These are phyloP conservation scores for Cytospora piceae DNA, from an alignment of 2,329 filamentous ascomycete species.

Conservation along the genomic window DNA sequence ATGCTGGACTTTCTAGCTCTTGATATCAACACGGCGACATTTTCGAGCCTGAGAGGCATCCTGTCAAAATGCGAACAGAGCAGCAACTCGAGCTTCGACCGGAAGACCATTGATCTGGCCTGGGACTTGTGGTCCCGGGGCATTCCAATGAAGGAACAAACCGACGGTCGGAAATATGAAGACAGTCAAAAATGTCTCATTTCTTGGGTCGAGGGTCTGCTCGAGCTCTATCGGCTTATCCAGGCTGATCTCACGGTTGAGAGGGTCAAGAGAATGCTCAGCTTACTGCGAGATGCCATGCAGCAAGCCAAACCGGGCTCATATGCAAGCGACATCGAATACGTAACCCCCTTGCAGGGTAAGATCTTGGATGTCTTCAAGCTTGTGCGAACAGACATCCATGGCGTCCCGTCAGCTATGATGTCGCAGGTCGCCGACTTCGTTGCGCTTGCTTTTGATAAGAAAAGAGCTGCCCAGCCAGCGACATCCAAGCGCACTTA, in stretches of 20 bases:
- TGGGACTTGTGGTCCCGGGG: constrained; percentile 74
- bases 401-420: constrained; percentile 68
- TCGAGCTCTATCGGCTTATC: constrained; percentile 78
- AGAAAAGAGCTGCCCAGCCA: constrained; percentile 40
- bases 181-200: constrained; percentile 83
- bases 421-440: constrained; percentile 72
- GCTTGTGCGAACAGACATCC: constrained; percentile 67
- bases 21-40: constrained; percentile 73
- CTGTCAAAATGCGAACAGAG: constrained; percentile 55
- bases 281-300: constrained; percentile 71
- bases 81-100: constrained; percentile 49
- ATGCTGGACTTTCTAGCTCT: constrained; percentile 66
- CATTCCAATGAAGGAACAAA: constrained; percentile 55
- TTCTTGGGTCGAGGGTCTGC: constrained; percentile 78
- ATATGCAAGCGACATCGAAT: constrained; percentile 74
- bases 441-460: constrained; percentile 68
- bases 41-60: constrained; percentile 68
- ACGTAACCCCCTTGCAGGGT: constrained; percentile 72
- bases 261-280: constrained; percentile 69
- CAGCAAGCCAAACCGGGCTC: constrained; percentile 68
- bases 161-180: constrained; percentile 48
- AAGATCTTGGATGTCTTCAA: constrained; percentile 70
- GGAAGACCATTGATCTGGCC: constrained; percentile 59
- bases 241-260: constrained; percentile 64
- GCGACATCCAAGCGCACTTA: constrained; percentile 70